Evolutionary conservation across 2,329 filamentous ascomycete genomes (phyloP), one percentile per base, ranked within the genome.

Genomic region (Samsoniella hepiali): DNA sequence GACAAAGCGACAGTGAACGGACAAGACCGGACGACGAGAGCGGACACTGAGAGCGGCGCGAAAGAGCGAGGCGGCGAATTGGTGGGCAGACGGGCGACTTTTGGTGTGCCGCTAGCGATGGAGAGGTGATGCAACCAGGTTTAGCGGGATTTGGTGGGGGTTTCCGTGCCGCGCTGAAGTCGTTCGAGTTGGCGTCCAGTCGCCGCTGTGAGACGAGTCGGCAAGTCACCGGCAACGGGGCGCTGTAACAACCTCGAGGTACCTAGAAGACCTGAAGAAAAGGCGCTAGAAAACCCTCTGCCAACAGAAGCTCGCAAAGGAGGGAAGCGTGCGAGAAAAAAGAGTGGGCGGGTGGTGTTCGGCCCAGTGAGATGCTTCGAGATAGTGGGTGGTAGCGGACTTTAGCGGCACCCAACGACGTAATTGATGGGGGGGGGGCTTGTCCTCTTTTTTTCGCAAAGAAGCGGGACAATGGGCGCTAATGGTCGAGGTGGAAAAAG

Each of bases 321-420:
- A 22, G 38, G 38, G 22, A 13, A 47, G 59, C 34, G 38, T 51
- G 15, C 32, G n/a, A 49, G 40, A 36, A 62, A 36, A 62, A 56
- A 62, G 44, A 57, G 53, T 57, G 60, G 60, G 60, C 34, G 29
- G 38, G 8, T n/a, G n/a, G 22, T 50, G 53, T 5, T 15, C 27
- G 8, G 53, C 42, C 59, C 60, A 57, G 53, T 63, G 44, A 63
- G 60, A 63, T 63, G 51, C 42, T 29, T 63, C 60, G 53, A 57
- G 60, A 63, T 51, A 47, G 60, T 63, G 60, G 60, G 44, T 63
- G 60, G 54, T 27, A 50, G 60, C 47, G 53, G 53, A 56, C 34
- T 63, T 63, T 57, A 57, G 53, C 53, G 60, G 60, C 60, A 34
- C 44, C 60, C 51, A 57, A 63, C 51, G 60, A 63, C 60, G 60